phyloP scores from a whole-genome alignment of 1,284 basidiomycete genomes.

The Porodaedalea pini region DNA sequence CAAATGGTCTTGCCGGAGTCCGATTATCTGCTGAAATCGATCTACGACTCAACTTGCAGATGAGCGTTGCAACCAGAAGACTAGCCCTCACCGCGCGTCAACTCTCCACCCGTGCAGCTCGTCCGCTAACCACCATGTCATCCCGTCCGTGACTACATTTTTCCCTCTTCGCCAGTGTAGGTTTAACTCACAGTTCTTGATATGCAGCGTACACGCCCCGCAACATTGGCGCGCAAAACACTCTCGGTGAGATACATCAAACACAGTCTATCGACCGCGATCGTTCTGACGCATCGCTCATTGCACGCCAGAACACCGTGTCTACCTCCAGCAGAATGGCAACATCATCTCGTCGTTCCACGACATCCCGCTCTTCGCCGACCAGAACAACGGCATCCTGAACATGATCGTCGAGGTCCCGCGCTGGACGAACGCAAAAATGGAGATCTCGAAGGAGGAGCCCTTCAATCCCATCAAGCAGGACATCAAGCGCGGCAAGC shows the following conservation, averaged over 20 bases:
- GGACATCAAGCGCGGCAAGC: conserved; percentile 93
- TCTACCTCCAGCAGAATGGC: conserved; percentile 88
- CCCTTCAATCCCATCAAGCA: conserved; percentile 99
- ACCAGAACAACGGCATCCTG: conserved; percentile 89
- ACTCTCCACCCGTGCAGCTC: conserved; percentile 39
- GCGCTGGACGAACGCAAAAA: conserved; percentile 99
- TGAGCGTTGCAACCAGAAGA: conserved; percentile 36
- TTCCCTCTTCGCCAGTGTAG: conserved; percentile 14
- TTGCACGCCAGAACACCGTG: conserved; percentile 82
- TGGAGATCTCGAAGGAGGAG: conserved; percentile 99
- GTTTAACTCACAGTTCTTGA: conserved; percentile 23
- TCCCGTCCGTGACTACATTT: conserved; percentile 53
- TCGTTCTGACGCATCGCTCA: conserved; percentile 1
- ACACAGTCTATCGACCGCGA: not conserved
- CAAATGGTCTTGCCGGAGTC: not conserved
- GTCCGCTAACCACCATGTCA: conserved; percentile 45
- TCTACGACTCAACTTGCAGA: not conserved
- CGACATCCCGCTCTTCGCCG: conserved; percentile 94
- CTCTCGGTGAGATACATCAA: conserved; percentile 64
- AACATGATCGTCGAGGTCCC: conserved; percentile 99
- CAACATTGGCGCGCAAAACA: conserved; percentile 85
- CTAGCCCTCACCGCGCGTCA: conserved; percentile 58
- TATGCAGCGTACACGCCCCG: conserved; percentile 67
- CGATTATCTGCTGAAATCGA: conserved; percentile 7
- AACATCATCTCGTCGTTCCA: conserved; percentile 90